These are phyloP conservation scores for Podospora pseudopauciseta DNA, from an alignment of 495 filamentous ascomycete species.

Conservation along the genomic window DNA sequence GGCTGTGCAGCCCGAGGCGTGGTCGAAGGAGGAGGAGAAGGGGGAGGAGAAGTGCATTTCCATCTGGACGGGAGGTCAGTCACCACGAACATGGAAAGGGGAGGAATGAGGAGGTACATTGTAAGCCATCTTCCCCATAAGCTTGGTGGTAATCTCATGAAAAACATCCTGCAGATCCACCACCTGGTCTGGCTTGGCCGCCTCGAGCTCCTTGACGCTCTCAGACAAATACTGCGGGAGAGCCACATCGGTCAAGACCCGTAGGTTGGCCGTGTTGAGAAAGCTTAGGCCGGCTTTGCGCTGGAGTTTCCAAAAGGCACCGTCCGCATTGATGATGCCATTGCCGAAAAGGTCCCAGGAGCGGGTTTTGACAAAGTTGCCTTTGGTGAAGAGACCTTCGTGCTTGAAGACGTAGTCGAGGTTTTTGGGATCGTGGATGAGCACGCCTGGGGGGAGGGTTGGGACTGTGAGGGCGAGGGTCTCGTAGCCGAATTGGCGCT, in stretches of 20 bases:
- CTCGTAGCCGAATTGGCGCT: slow-evolving; percentile 50
- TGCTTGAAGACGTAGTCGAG: slow-evolving; percentile 59
- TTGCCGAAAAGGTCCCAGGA: slow-evolving; percentile 61
- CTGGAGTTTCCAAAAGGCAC: slow-evolving; percentile 57
- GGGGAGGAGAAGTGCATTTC: slow-evolving; percentile 56
- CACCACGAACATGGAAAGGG: neutral
- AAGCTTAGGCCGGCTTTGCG: slow-evolving; percentile 57
- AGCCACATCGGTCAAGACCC: slow-evolving; percentile 52
- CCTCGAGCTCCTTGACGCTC: slow-evolving; percentile 36
- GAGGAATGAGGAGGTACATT: slow-evolving; percentile 35
- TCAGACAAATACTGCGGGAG: slow-evolving; percentile 49
- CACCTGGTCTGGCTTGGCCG: slow-evolving; percentile 17
- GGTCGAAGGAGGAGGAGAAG: slow-evolving; percentile 55
- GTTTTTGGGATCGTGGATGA: slow-evolving; percentile 57
- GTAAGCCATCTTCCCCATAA: slow-evolving; percentile 62
- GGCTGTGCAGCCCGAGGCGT: slow-evolving; percentile 55
- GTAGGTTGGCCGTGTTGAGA: slow-evolving; percentile 53
- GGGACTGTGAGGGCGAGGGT: slow-evolving; percentile 57
- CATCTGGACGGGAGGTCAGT: slow-evolving; percentile 39
- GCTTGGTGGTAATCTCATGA: slow-evolving; percentile 56
- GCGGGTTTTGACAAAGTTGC: slow-evolving; percentile 53
- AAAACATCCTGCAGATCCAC: slow-evolving; percentile 55
- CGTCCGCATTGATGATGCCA: slow-evolving; percentile 62
- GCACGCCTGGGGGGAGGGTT: slow-evolving; percentile 53
- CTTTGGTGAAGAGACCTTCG: slow-evolving; percentile 55